Evolutionary conservation across 164 flowering plant genomes (phyloP).

Genomic region (Magnolia officinalis): DNA sequence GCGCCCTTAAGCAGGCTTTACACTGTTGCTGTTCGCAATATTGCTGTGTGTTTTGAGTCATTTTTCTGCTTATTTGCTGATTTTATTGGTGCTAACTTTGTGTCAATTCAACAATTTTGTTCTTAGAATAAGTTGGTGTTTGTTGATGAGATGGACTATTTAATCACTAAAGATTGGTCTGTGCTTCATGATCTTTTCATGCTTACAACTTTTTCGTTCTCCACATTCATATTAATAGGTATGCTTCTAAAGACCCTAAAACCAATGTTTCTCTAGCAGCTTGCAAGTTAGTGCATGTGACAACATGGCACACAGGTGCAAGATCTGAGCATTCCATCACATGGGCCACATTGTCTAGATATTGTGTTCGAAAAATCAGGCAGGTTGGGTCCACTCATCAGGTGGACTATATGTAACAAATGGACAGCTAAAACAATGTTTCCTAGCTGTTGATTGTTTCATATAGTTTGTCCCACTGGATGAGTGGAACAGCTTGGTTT

Average conservation of each 20-base stretch:
- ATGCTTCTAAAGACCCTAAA: slow-evolving; percentile 6
- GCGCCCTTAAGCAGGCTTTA: neutral
- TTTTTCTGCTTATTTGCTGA: slow-evolving; percentile 8
- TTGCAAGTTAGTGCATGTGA: neutral
- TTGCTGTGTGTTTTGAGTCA: neutral
- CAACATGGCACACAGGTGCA: too few species aligned
- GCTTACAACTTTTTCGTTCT: slow-evolving; percentile 82
- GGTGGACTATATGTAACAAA: too few species aligned
- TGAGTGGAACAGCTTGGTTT: too few species aligned
- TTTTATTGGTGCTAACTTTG: neutral
- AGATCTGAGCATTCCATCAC: too few species aligned
- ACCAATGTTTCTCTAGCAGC: neutral
- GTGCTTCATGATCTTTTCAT: slow-evolving; percentile 96
- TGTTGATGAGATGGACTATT: slow-evolving; percentile 91
- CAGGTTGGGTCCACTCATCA: too few species aligned
- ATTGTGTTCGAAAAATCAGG: too few species aligned
- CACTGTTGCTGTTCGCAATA: neutral
- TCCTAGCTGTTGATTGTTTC: too few species aligned
- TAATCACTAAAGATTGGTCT: slow-evolving; percentile 74
- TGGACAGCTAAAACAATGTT: too few species aligned
- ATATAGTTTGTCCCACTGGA: too few species aligned
- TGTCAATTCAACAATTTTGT: neutral
- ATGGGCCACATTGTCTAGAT: too few species aligned
- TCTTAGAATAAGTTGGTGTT: slow-evolving; percentile 54
- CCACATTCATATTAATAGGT: slow-evolving; percentile 87